Conservation (phyloP, 2,329 filamentous ascomycete genomes). For the Tolypocladium inflatum region DNA sequence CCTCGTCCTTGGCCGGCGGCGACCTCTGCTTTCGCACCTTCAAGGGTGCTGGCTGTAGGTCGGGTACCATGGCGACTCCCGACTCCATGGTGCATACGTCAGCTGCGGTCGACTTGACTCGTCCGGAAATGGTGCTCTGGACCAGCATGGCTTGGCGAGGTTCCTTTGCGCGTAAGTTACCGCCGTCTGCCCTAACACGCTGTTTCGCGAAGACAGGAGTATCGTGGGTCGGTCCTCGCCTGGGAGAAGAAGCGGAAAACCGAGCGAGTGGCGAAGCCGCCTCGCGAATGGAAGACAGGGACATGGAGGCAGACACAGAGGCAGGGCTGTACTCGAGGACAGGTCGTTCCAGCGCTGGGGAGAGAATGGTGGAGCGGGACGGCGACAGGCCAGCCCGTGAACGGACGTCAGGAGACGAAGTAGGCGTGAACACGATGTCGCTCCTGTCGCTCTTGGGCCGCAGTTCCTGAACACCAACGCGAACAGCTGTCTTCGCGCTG, state of each 20-base stretch:
- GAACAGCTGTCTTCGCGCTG: constrained; percentile 9
- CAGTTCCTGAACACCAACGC: background rate
- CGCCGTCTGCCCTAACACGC: no score
- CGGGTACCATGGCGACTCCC: constrained; percentile 6
- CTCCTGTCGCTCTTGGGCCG: background rate
- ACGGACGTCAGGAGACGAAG: background rate
- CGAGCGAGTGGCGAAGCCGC: background rate
- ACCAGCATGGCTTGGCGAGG: background rate
- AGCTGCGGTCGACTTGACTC: constrained; percentile 10
- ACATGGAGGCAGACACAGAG: background rate
- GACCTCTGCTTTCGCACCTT: constrained; percentile 7
- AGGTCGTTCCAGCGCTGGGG: background rate
- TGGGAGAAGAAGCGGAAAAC: background rate
- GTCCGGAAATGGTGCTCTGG: background rate
- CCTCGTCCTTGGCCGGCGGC: background rate
- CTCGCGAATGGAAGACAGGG: background rate
- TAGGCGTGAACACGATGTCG: background rate
- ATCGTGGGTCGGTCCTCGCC: background rate
- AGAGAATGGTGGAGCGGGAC: background rate
- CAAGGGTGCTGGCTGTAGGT: constrained; percentile 15
- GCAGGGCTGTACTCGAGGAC: constrained; percentile 6
- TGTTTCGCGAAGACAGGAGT: background rate
- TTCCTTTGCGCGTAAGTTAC: background rate
- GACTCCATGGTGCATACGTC: constrained; percentile 10
- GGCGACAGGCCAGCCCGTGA: background rate